A percentile compares a stretch with the other conserved stretches of the same genome.
These are phyloP conservation scores for Trichaptum fuscoviolaceum DNA, from an alignment of 768 basidiomycete genomes.

Conservation along the genomic window DNA sequence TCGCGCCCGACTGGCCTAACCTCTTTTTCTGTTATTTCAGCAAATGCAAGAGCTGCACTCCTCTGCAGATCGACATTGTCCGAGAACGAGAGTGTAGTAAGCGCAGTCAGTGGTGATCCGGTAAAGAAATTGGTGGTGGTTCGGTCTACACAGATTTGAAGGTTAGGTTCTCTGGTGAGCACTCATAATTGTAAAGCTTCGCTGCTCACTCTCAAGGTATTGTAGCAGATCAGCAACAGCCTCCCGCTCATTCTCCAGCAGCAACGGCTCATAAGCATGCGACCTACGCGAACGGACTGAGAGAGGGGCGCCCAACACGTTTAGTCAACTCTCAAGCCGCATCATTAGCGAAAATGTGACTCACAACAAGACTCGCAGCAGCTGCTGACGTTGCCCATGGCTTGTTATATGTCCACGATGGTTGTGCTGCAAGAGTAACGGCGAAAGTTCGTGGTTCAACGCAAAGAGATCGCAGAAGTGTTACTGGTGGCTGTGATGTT, in stretches of 20 bases:
- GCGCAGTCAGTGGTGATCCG: slow-evolving; percentile 84
- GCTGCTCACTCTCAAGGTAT: slow-evolving; percentile 87
- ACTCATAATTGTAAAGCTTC: not conserved
- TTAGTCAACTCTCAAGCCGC: slow-evolving; percentile 10
- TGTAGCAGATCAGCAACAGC: slow-evolving; percentile 97
- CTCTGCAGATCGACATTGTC: slow-evolving; percentile 99
- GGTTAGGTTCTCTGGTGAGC: slow-evolving; percentile 8
- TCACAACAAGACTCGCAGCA: slow-evolving; percentile 83
- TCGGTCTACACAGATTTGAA: slow-evolving; percentile 59
- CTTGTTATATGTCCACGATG: not conserved
- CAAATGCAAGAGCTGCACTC: slow-evolving; percentile 95
- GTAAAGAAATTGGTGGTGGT: slow-evolving; percentile 98
- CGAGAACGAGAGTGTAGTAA: slow-evolving; percentile 96
- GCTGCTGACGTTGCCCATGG: slow-evolving; percentile 73
- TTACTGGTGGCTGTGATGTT: not conserved
- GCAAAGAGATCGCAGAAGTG: not conserved
- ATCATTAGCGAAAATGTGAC: slow-evolving; percentile 24
- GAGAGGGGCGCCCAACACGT: slow-evolving; percentile 18
- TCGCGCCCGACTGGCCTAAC: slow-evolving; percentile 94
- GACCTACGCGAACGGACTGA: slow-evolving; percentile 78
- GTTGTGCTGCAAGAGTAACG: not conserved
- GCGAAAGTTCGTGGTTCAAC: not conserved
- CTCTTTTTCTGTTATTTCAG: slow-evolving; percentile 99
- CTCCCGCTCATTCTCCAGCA: slow-evolving; percentile 92
- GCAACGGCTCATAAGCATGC: slow-evolving; percentile 80